phyloP scores from a whole-genome alignment of 495 filamentous ascomycete species.

The Chaetomium tenue region DNA sequence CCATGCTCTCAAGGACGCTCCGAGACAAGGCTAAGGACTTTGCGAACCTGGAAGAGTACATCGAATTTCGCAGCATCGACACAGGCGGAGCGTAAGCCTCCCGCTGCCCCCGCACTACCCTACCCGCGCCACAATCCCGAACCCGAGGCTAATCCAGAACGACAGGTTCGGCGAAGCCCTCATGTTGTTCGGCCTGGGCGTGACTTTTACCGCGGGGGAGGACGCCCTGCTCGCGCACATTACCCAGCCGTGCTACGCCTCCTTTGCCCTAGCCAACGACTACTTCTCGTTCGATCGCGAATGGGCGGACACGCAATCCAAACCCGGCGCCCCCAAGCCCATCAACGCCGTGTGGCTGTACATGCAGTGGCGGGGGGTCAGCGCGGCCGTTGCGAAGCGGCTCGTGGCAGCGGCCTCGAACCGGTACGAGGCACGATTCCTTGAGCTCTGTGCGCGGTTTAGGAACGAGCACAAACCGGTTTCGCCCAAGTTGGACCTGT shows the following conservation, averaged over 20 bases:
- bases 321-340: background rate
- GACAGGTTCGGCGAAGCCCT: background rate
- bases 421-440: background rate
- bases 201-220: background rate
- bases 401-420: background rate
- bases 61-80: conserved; percentile 1
- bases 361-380: background rate
- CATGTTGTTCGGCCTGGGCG: conserved; percentile 1
- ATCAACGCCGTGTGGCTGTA: conserved; percentile 12
- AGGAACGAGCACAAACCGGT: background rate
- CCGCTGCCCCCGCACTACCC: background rate
- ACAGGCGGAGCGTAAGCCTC: background rate
- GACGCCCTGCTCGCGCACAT: background rate
- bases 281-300: conserved; percentile 5
- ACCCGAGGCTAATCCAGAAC: background rate
- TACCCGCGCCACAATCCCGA: no score
- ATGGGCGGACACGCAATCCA: background rate
- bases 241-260: conserved; percentile 2
- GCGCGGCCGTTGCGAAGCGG: background rate
- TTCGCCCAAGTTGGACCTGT: background rate
- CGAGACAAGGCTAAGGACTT: background rate
- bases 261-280: background rate
- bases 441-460: conserved; percentile 4
- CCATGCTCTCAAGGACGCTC: background rate
- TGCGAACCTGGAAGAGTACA: background rate